Percentiles rank a stretch among this genome's conserved stretches.
Conservation (phyloP, 2,329 filamentous ascomycete species). For the Pyrenochaeta sp. region DNA sequence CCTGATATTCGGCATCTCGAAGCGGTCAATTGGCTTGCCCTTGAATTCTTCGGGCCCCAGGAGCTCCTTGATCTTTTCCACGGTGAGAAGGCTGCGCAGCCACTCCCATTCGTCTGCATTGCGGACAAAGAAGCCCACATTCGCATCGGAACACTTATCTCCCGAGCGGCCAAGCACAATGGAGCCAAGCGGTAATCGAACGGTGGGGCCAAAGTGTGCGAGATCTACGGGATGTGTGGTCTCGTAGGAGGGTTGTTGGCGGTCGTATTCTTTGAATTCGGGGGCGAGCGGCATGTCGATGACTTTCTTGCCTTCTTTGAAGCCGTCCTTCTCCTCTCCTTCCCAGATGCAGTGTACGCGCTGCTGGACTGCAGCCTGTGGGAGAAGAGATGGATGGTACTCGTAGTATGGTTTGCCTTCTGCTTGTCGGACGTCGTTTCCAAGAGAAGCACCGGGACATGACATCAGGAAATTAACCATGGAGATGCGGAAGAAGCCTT, state of each 20-base stretch:
- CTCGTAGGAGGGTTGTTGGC: conserved; percentile 44
- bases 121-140: conserved; percentile 45
- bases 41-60: conserved; percentile 43
- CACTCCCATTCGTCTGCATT: conserved; percentile 44
- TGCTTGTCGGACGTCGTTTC: conserved; percentile 35
- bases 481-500: conserved; percentile 52
- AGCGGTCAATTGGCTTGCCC: conserved; percentile 47
- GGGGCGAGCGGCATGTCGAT: conserved; percentile 29
- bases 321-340: conserved; percentile 17
- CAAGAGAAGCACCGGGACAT: conserved; percentile 51
- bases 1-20: conserved; percentile 49
- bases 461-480: conserved; percentile 54
- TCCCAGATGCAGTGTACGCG: conserved; percentile 41
- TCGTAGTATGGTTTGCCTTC: conserved; percentile 48
- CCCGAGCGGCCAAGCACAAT: conserved; percentile 46
- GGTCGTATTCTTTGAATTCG: conserved; percentile 26
- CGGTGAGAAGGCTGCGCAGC: conserved; percentile 36
- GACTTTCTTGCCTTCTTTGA: conserved; percentile 25
- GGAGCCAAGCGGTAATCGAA: conserved; percentile 49
- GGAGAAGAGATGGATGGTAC: conserved; percentile 51
- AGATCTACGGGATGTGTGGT: conserved; percentile 36
- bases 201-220: conserved; percentile 46
- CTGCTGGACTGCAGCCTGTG: conserved; percentile 38
- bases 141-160: conserved; percentile 43
- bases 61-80: conserved; percentile 38